Conservation (phyloP, 1,139 yeast species). For the Kurtzmaniella quercitrusa region DNA sequence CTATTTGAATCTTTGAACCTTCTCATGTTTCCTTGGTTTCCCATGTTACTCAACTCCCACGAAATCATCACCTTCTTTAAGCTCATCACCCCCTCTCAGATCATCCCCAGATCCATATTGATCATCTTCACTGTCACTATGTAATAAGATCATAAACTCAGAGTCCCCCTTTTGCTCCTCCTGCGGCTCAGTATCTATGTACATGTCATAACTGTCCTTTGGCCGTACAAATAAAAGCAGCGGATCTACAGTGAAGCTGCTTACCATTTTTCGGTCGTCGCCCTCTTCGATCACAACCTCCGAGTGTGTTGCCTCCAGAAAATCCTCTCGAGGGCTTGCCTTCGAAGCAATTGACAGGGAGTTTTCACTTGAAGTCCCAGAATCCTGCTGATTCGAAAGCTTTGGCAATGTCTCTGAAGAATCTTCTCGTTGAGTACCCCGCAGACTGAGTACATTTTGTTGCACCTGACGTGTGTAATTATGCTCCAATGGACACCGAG, state of each 20-base stretch:
- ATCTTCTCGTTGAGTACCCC: too few relatives aligned
- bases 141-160: conserved; percentile 18
- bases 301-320: too few relatives aligned
- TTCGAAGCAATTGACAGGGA: too few relatives aligned
- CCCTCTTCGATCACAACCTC: too few relatives aligned
- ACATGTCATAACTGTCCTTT: conserved; percentile 25
- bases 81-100: conserved; percentile 22
- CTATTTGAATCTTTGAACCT: too few relatives aligned
- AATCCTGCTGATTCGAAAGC: background rate
- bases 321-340: too few relatives aligned
- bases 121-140: conserved; percentile 16
- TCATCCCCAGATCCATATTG: conserved; percentile 20
- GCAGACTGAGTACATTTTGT: conserved; percentile 22
- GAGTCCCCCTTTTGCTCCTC: conserved; percentile 5
- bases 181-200: conserved; percentile 19
- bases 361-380: too few relatives aligned
- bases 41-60: conserved; percentile 12
- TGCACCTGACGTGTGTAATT: conserved; percentile 29
- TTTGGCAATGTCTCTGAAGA: too few relatives aligned
- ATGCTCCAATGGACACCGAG: conserved; percentile 49
- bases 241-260: conserved; percentile 36
- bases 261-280: conserved; percentile 22
- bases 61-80: conserved; percentile 27
- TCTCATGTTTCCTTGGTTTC: too few relatives aligned
- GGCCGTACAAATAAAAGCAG: conserved; percentile 18